Base-by-base conservation (phyloP, 208 protist species). In the Crithidia mellificae region DNA sequence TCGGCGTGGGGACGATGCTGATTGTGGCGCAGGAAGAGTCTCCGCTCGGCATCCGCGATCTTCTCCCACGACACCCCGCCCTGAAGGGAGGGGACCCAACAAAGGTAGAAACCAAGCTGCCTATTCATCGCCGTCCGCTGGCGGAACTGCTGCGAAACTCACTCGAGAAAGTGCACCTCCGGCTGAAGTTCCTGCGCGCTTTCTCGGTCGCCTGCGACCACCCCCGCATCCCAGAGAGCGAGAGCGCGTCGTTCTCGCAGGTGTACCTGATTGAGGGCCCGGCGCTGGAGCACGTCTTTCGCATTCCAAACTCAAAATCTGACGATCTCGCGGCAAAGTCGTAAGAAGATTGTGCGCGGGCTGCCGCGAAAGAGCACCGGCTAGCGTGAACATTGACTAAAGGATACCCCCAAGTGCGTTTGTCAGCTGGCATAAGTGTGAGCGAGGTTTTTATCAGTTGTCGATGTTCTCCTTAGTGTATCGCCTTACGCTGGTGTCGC, bases 131-230 rank as follows among this genome's bases (percentile, higher is more conserved):
- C 68, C 81, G 36, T 19, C 63, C 32, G 11, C 51, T 93, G 15
- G 72, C 76, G 0, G 66, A 81, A n/a, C 63, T 63, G 27, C 29
- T 90, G 51, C 76, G 82, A 44, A 57, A 69, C 44, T 72, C 80
- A n/a, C 77, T 81, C 27, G 77, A 82, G 22, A 44, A 80, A 39
- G 72, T 74, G 39, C 46, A 79, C n/a, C 56, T 93, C 41, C 77
- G 70, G 0, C 72, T 84, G 2, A 87, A 81, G 46, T 83, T 82
- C 36, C 53, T 93, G 24, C 84, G 85, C 27, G 65, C 76, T 25
- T 90, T 93, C 72, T 80, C 85, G 6, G 78, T 87, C 19, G 86
- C 85, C 15, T 77, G 83, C 32, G 88, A 93, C 57, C 73, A 87
- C 63, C 88, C 88, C 1, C 61, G 87, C 15, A 74, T 91, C 24